Evolutionary conservation across 208 protist genomes (phyloP), one percentile per base, ranked within the genome.

Genomic region (Tritrichomonas musculus): DNA sequence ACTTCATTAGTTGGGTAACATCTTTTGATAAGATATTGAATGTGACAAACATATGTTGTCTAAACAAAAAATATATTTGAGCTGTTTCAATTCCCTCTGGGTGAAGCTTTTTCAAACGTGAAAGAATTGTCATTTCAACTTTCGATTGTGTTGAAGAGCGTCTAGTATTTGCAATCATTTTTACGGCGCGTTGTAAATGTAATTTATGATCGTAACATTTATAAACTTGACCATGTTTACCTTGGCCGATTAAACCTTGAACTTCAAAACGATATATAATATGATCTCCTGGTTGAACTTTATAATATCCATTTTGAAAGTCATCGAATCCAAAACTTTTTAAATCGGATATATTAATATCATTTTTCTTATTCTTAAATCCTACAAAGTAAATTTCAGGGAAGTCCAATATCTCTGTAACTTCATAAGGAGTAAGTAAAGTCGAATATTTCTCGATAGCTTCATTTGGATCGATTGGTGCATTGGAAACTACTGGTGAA

Each of bases 221-320:
- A 13, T 97, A 92, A 27, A 98, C 97, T 84, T 98, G 97, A 49
- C 97, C 97, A 93, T 98, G 98, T 0, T 96, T 96, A 27, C 97
- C 97, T 41, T 96, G 95, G n/a, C 97, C 97, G 0, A 98, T 92
- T 17, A 94, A 69, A 0, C 93, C 93, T 0, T 97, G 0, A 20
- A 98, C 72, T 93, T 98, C 97, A 93, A 97, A 98, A 49, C 97
- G 95, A 94, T 98, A 98, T 20, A 20, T 27, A 57, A 88, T n/a
- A 60, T 88, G 77, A 30, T 88, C 77, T 57, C 77, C 77, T 39
- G 20, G 17, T 47, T 22, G n/a, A 60, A 39, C 44, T 57, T 44
- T 33, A 60, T 88, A 47, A 39, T 88, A 88, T 44, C 44, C 27
- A 57, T 53, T 53, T 50, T 41, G 27, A 53, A 33, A 8, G 39